Evolutionary conservation across 805 yeast genomes (phyloP), one percentile per base, ranked within the genome.

Genomic region (Candida ponderosae): DNA sequence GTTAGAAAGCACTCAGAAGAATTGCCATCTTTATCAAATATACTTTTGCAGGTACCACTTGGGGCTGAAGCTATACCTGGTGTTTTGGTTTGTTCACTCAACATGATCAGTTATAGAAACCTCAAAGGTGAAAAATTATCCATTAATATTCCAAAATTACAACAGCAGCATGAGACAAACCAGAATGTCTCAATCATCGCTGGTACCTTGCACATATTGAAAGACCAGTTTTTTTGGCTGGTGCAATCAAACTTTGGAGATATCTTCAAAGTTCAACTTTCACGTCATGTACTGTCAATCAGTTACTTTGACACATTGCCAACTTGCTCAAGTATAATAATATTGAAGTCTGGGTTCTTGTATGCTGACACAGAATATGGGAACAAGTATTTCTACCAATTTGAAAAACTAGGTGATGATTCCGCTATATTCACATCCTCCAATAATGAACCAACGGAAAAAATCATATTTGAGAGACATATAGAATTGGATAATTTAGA

Each of bases 251-350:
- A 76, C 27, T 51, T 60, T 14, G 97, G 97, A 16, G 96, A 86
- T 51, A 39, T 86, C 4, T 83, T 77, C 62, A 88, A 85, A 53
- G 63, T 85, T 4, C 71, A 74, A 16, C 6, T 11, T 24, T 13
- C 11, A 8, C 11, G 14, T 24, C 5, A 24, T 24, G 14, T 4
- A 8, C 53, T 79, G 8, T 53, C 63, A n/a, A 65, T 82, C 13
- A 65, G 74, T 14, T 88, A 82, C 50, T 89, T 90, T 57, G 96
- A 85, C 51, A 70, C 95, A 0, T 67, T 85, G 27, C 83, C 88
- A 2, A 55, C 70, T 1, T 70, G 83, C 19, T 63, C 66, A 17
- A 53, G 69, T 5, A 47, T 90, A 11, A 63, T 69, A 29, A 74
- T 90, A 31, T 68, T 88, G 43, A 80, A 72, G 44, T 71, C 83